Evolutionary conservation across 495 filamentous ascomycete species (phyloP).

Genomic region (Penicillium bialowiezense): DNA sequence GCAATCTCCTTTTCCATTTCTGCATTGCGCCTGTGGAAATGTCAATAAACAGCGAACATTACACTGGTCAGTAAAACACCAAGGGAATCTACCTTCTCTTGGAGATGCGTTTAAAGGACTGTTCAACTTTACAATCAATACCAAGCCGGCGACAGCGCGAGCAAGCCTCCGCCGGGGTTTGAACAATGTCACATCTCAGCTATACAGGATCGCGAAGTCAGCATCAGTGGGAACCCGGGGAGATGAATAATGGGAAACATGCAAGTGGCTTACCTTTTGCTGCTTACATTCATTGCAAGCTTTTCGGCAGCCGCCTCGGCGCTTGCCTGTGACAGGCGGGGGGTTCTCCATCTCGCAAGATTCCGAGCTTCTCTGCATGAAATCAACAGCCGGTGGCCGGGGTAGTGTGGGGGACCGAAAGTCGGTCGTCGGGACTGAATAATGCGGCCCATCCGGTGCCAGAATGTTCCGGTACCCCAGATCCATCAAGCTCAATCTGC

Average conservation of each 20-base stretch:
- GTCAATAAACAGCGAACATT: constrained; percentile 6
- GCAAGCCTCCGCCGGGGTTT: constrained; percentile 43
- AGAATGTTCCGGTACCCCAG: constrained; percentile 40
- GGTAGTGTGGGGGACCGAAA: constrained; percentile 42
- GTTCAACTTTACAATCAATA: constrained; percentile 49
- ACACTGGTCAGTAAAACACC: not conserved
- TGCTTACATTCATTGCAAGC: constrained; percentile 52
- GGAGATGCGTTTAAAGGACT: constrained; percentile 47
- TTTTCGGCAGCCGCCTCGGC: constrained; percentile 46
- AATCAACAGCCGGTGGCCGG: constrained; percentile 35
- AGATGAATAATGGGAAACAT: not conserved
- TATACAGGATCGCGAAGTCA: constrained; percentile 13
- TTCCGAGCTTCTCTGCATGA: constrained; percentile 34
- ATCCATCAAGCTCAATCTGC: constrained; percentile 40
- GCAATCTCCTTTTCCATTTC: constrained; percentile 51
- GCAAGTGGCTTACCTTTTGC: constrained; percentile 41
- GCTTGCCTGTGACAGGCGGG: constrained; percentile 44
- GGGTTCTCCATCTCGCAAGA: constrained; percentile 42
- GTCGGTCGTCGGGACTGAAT: constrained; percentile 37
- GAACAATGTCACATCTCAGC: constrained; percentile 50
- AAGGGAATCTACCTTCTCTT: constrained; percentile 37
- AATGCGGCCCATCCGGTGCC: constrained; percentile 35
- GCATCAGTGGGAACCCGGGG: not conserved
- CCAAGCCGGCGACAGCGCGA: constrained; percentile 46
- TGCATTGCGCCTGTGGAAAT: constrained; percentile 42